These are phyloP conservation scores for Trichosporon ovoides DNA, from an alignment of 1,284 basidiomycete genomes.

Conservation along the genomic window DNA sequence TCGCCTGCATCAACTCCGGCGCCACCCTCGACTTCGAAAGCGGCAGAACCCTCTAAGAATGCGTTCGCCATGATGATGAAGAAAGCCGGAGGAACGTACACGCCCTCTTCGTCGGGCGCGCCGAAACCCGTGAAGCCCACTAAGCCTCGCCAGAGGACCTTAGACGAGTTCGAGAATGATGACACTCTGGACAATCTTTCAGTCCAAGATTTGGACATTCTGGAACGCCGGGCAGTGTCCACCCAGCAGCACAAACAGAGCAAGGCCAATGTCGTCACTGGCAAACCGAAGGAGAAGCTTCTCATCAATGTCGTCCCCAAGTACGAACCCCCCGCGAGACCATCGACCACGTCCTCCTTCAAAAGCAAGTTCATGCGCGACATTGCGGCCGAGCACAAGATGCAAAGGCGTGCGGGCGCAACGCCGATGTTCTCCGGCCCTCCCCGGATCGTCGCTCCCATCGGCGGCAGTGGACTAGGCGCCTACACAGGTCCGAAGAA, in stretches of 20 bases:
- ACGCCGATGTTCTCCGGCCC: constrained; percentile 9
- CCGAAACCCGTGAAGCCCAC: constrained; percentile 5
- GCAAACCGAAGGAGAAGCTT: constrained; percentile 25
- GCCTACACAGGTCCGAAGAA: constrained; percentile 32
- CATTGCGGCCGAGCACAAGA: constrained; percentile 31
- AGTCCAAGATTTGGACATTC: constrained; percentile 33
- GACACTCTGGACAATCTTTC: constrained; percentile 38
- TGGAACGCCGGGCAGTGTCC: constrained; percentile 38
- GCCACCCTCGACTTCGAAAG: background rate
- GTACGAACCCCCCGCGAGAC: constrained; percentile 20
- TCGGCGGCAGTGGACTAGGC: constrained; percentile 35
- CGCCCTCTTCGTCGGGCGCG: background rate
- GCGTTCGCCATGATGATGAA: constrained; percentile 48
- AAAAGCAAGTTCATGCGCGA: constrained; percentile 42
- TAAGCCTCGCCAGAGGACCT: constrained; percentile 19
- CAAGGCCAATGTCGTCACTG: background rate
- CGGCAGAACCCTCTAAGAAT: constrained; percentile 24
- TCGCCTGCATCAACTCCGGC: constrained; percentile 1
- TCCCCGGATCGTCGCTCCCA: background rate
- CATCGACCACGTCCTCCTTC: constrained; percentile 22
- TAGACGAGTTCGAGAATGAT: constrained; percentile 37
- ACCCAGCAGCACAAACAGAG: constrained; percentile 11
- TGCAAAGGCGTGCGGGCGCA: constrained; percentile 18
- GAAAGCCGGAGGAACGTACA: constrained; percentile 26
- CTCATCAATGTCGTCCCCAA: constrained; percentile 38